Evolutionary conservation across 495 filamentous ascomycete genomes (phyloP).

Genomic region (Aspergillus carlsbadensis): DNA sequence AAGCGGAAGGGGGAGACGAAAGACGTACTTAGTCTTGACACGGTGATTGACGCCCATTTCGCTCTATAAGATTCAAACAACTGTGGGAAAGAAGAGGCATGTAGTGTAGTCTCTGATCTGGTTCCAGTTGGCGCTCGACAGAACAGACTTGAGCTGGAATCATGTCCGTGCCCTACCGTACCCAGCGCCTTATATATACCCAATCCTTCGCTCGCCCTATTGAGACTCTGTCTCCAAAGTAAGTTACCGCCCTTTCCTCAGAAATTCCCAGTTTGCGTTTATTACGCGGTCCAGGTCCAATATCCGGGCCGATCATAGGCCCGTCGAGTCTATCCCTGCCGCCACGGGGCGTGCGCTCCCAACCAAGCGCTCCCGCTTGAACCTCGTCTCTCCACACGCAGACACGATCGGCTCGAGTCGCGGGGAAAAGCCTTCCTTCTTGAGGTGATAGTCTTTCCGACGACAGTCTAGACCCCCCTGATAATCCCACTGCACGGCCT

Average conservation of each 20-base stretch:
- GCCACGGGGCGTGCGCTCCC: not conserved
- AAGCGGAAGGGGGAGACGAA: conserved; percentile 20
- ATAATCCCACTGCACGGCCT: not conserved
- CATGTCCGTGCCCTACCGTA: too few species aligned
- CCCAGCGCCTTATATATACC: not conserved
- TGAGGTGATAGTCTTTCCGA: not conserved
- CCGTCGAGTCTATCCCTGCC: not conserved
- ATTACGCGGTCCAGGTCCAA: not conserved
- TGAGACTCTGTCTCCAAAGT: not conserved
- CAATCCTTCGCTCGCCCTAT: not conserved
- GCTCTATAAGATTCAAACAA: not conserved
- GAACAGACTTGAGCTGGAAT: too few species aligned
- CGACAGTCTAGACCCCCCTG: conserved; percentile 1
- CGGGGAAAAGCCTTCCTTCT: not conserved
- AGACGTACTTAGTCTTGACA: conserved; percentile 25
- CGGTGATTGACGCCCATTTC: conserved; percentile 20
- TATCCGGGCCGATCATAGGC: conserved; percentile 2
- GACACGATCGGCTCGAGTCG: not conserved
- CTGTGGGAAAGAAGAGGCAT: not conserved
- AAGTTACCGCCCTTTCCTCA: conserved; percentile 2
- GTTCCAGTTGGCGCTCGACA: not conserved
- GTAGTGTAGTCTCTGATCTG: not conserved
- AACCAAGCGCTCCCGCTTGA: not conserved
- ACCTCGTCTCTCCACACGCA: not conserved
- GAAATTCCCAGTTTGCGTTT: not conserved